phyloP scores from a whole-genome alignment of 179 eudicot genomes.

The Beta corolliflora region DNA sequence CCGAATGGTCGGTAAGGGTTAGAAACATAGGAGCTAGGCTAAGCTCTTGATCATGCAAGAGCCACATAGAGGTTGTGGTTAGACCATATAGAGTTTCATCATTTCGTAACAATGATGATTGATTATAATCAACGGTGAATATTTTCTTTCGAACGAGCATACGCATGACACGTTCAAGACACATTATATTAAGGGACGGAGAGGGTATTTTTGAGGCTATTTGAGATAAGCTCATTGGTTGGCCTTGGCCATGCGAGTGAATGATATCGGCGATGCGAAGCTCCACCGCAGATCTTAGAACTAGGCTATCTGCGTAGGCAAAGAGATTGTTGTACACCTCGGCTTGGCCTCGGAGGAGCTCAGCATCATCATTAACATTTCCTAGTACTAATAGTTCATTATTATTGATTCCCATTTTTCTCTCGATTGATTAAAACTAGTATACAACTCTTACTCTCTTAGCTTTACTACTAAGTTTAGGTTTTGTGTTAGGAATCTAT shows the following conservation, averaged over 20 bases:
- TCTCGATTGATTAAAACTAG: too few relatives aligned
- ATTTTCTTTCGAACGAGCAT: slow-evolving; percentile 8
- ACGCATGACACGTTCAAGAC: background rate
- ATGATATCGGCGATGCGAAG: slow-evolving; percentile 27
- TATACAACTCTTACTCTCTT: too few relatives aligned
- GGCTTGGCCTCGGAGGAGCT: background rate
- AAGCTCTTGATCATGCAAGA: background rate
- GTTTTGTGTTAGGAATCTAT: too few relatives aligned
- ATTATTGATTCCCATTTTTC: background rate
- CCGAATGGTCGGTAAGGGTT: background rate
- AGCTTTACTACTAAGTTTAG: too few relatives aligned
- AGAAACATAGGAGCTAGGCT: slow-evolving; percentile 15
- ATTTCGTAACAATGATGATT: background rate
- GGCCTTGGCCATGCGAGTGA: slow-evolving; percentile 15
- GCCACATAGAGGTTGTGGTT: background rate
- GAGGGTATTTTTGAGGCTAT: slow-evolving; percentile 11
- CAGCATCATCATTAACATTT: slow-evolving; percentile 1
- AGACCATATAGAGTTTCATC: slow-evolving; percentile 13
- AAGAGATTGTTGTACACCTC: background rate
- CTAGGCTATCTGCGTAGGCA: slow-evolving; percentile 8
- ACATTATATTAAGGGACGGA: background rate
- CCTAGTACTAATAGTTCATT: background rate
- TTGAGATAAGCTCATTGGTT: slow-evolving; percentile 20
- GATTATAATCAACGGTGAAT: background rate
- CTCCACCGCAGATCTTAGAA: slow-evolving; percentile 17